phyloP scores from a whole-genome alignment of 768 basidiomycete genomes.

The Gyrodon lividus region DNA sequence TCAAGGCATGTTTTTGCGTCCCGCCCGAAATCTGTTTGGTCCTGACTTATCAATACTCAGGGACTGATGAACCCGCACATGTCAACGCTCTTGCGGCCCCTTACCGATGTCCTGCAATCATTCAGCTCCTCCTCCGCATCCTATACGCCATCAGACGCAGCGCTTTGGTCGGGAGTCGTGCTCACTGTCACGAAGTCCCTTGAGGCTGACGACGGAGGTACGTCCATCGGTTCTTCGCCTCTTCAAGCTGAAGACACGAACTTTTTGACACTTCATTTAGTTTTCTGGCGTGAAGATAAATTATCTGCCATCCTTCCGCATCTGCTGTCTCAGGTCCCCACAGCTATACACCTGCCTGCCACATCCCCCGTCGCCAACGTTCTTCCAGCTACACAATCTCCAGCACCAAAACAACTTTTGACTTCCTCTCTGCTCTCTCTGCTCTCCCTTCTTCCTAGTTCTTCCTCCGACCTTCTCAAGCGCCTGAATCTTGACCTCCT shows the following conservation, averaged over 20 bases:
- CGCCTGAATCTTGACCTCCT: constrained; percentile 78
- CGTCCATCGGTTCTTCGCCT: constrained; percentile 18
- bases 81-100: constrained; percentile 67
- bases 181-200: constrained; percentile 67
- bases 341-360: constrained; percentile 37
- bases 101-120: constrained; percentile 58
- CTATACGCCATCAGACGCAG: constrained; percentile 29
- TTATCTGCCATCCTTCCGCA: constrained; percentile 58
- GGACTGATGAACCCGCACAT: constrained; percentile 91
- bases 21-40: not conserved
- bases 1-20: constrained; percentile 60
- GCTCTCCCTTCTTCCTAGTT: constrained; percentile 13
- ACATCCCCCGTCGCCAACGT: not conserved
- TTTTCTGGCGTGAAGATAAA: constrained; percentile 88
- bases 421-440: constrained; percentile 20
- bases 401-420: constrained; percentile 12
- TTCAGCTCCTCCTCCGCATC: constrained; percentile 35
- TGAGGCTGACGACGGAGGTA: constrained; percentile 77
- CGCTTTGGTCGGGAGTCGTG: constrained; percentile 66
- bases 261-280: constrained; percentile 36
- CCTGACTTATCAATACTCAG: constrained; percentile 35
- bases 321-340: constrained; percentile 64
- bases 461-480: constrained; percentile 55
- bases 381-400: not conserved
- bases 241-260: not conserved